Evolutionary conservation across 441 rosid species (phyloP).

Genomic region (Melastoma candidum): DNA sequence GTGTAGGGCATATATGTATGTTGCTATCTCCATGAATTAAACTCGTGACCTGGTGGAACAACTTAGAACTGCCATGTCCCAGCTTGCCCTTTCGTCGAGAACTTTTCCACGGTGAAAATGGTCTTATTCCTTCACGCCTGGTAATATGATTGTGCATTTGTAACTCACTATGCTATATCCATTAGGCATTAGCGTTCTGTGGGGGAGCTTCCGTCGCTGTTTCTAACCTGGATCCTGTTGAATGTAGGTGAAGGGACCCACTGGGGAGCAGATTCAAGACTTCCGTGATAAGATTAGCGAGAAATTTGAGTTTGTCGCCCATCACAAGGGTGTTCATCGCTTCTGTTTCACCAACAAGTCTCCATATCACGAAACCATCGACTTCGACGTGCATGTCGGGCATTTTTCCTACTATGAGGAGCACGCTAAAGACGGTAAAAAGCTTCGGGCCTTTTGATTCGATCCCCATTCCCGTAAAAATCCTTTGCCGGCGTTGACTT

Average conservation of each 20-base stretch:
- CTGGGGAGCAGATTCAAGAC: constrained; percentile 50
- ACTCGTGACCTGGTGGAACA: too few species aligned
- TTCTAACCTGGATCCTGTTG: too few species aligned
- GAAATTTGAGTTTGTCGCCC: constrained; percentile 52
- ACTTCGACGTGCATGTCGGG: constrained; percentile 59
- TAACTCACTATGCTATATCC: too few species aligned
- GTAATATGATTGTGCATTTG: too few species aligned
- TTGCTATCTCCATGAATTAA: too few species aligned
- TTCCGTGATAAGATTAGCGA: constrained; percentile 54
- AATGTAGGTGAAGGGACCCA: constrained; percentile 52
- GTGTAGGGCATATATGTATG: too few species aligned
- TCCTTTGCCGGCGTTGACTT: constrained; percentile 7
- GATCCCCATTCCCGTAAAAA: neutral
- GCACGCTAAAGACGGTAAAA: constrained; percentile 63
- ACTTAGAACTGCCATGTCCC: too few species aligned
- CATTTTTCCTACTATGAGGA: constrained; percentile 51
- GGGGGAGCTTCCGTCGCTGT: too few species aligned
- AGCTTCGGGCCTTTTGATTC: neutral
- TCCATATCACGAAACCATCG: constrained; percentile 61
- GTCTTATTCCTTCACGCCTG: too few species aligned
- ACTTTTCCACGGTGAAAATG: too few species aligned
- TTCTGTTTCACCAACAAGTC: constrained; percentile 69
- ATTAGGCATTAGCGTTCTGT: too few species aligned
- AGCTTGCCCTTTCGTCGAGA: too few species aligned
- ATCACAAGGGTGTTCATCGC: constrained; percentile 48